A percentile compares a stretch with the other conserved stretches of the same genome.
phyloP scores from a whole-genome alignment of 768 basidiomycete species.

The Pleurotus citrinopileatus region DNA sequence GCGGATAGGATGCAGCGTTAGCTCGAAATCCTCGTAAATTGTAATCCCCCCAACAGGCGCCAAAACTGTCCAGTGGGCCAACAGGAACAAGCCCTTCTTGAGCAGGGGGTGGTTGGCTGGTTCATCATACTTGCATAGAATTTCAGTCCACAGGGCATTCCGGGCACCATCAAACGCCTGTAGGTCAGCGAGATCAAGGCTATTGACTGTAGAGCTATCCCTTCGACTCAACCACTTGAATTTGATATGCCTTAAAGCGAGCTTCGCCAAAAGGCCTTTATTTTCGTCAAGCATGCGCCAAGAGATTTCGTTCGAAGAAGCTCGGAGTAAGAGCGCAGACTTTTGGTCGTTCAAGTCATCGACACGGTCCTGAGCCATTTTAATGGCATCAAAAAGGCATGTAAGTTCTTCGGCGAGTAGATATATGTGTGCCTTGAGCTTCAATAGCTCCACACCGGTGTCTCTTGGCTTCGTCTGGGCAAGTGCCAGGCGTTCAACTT shows the following conservation, averaged over 20 bases:
- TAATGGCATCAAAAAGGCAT: constrained; percentile 83
- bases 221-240: constrained; percentile 85
- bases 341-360: constrained; percentile 68
- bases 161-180: constrained; percentile 85
- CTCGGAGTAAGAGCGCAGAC: constrained; percentile 77
- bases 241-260: constrained; percentile 75
- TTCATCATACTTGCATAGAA: constrained; percentile 75
- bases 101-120: constrained; percentile 66
- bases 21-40: constrained; percentile 79
- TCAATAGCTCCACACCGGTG: constrained; percentile 54
- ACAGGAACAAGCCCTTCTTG: constrained; percentile 73
- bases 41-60: constrained; percentile 92
- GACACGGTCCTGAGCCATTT: constrained; percentile 74
- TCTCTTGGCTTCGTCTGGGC: constrained; percentile 32
- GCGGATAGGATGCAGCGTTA: constrained; percentile 82
- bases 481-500: constrained; percentile 42
- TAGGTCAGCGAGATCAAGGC: constrained; percentile 70
- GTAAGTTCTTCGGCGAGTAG: constrained; percentile 76
- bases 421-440: constrained; percentile 69
- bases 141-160: constrained; percentile 83
- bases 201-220: constrained; percentile 83
- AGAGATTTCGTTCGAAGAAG: constrained; percentile 82
- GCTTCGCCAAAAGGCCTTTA: constrained; percentile 74
- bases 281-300: constrained; percentile 87
- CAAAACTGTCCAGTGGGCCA: constrained; percentile 79